phyloP scores from a whole-genome alignment of 805 yeast genomes.

The Metschnikowia dekortorum region DNA sequence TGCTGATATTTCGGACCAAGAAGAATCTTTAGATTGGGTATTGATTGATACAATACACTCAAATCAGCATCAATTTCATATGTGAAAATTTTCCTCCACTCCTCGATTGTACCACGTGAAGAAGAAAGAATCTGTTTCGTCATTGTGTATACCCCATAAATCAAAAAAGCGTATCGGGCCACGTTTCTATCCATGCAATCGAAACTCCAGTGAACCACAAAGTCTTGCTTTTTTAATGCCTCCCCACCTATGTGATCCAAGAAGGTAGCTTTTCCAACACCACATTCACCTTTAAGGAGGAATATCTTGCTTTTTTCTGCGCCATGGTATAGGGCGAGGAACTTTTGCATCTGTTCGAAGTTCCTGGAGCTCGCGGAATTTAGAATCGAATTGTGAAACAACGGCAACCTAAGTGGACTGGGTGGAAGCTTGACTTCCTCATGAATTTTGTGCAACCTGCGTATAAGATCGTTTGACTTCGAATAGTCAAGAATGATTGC shows the following conservation, averaged over 20 bases:
- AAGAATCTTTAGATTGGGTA: slow-evolving; percentile 43
- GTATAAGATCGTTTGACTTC: neutral
- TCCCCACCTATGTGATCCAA: slow-evolving; percentile 34
- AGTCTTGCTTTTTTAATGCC: slow-evolving; percentile 27
- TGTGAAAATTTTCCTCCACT: slow-evolving; percentile 40
- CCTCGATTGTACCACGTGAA: slow-evolving; percentile 28
- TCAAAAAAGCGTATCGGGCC: slow-evolving; percentile 32
- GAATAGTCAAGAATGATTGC: slow-evolving; percentile 18
- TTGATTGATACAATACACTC: slow-evolving; percentile 33
- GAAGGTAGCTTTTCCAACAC: slow-evolving; percentile 44
- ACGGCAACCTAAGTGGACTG: slow-evolving; percentile 3
- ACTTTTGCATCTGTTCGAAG: neutral
- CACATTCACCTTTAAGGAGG: slow-evolving; percentile 39
- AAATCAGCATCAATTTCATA: slow-evolving; percentile 39
- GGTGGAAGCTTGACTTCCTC: neutral
- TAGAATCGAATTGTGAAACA: slow-evolving; percentile 11
- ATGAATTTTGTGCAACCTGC: neutral
- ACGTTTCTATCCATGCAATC: slow-evolving; percentile 22
- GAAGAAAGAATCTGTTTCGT: slow-evolving; percentile 40
- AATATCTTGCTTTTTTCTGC: slow-evolving; percentile 17
- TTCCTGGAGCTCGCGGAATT: neutral
- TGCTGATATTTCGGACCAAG: slow-evolving; percentile 40
- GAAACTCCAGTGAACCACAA: slow-evolving; percentile 31
- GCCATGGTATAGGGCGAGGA: slow-evolving; percentile 6
- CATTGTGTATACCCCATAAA: slow-evolving; percentile 35